Evolutionary conservation across 306 rosid genomes (phyloP).

Genomic region (Medicago ruthenica): DNA sequence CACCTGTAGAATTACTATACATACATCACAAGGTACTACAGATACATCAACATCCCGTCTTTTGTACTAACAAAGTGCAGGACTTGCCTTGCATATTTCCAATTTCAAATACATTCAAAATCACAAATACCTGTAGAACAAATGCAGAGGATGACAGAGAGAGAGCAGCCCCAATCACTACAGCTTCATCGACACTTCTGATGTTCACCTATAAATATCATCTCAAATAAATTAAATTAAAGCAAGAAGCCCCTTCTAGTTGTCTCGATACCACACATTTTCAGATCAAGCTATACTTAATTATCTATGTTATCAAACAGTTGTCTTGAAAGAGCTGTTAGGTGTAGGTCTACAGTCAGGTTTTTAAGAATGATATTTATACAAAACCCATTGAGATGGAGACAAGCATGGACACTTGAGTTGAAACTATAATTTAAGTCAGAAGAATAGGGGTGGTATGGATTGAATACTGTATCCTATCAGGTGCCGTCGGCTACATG

Average conservation of each 20-base stretch:
- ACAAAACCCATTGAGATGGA: slow-evolving; percentile 14
- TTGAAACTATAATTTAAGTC: slow-evolving; percentile 28
- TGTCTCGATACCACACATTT: slow-evolving; percentile 17
- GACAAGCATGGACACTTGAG: slow-evolving; percentile 21
- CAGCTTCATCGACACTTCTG: slow-evolving; percentile 96
- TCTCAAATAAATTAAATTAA: slow-evolving; percentile 38
- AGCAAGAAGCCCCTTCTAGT: slow-evolving; percentile 34
- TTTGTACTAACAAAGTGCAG: slow-evolving; percentile 22
- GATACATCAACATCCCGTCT: slow-evolving; percentile 33
- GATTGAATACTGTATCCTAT: slow-evolving; percentile 10
- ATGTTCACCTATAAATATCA: slow-evolving; percentile 78
- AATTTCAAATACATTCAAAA: slow-evolving; percentile 11
- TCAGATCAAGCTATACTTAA: slow-evolving; percentile 9
- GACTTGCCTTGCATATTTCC: slow-evolving; percentile 12
- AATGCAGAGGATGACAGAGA: slow-evolving; percentile 97
- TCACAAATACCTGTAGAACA: slow-evolving; percentile 87
- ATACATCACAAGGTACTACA: slow-evolving; percentile 31
- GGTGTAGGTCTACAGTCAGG: slow-evolving; percentile 1
- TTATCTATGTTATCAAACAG: slow-evolving; percentile 21
- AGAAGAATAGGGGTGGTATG: slow-evolving; percentile 3
- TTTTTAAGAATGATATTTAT: slow-evolving; percentile 7
- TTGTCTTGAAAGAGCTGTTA: slow-evolving; percentile 24
- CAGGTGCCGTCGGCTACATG: slow-evolving; percentile 3
- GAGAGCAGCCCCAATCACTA: slow-evolving; percentile 98
- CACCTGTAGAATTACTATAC: slow-evolving; percentile 26